Evolutionary conservation across 2,329 filamentous ascomycete species (phyloP), one percentile per base, ranked within the genome.

Genomic region (Arthroderma uncinatum): DNA sequence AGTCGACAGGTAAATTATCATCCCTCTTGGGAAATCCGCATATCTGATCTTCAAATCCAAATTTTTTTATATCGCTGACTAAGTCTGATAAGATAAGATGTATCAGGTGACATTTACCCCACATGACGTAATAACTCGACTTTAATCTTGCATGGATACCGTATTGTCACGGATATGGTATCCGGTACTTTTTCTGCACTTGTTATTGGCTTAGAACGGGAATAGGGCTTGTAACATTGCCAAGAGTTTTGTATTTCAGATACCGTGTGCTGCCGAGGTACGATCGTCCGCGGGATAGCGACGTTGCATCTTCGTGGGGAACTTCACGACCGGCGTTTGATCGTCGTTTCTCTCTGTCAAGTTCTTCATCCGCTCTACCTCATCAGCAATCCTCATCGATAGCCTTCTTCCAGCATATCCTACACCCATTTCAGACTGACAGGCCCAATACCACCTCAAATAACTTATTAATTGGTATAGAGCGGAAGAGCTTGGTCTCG

Each of bases 51-150:
- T n/a, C n/a, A n/a, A n/a, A n/a, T 30, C 7, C 28, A 30, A 7
- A 30, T 30, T 30, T 30, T 30, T 30, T 30, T 23, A 21, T 44
- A 23, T 14, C 19, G 12, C 4, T 28, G 19, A 25, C 25, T 50
- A 50, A 50, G n/a, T 21, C 12, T 16, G 47, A 50, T 50, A 50
- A 50, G 47, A 50, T 50, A 50, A 50, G 47, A 50, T 34, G 28
- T 1, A 33, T 3, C 25, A 50, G 19, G 25, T 50, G 23, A 50
- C 12, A 9, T 30, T 9, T 50, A 28, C 44, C 47, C 47, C 47
- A 34, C 47, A 50, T 50, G 47, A 50, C 47, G 47, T 50, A 50
- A 33, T 50, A 30, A 33, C 14, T 4, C 42, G 21, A 28, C 19
- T 10, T 6, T 5, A 16, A 5, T 2, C 21, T n/a, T 33, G 14